A percentile compares a stretch with the other conserved stretches of the same genome.
Conservation (phyloP, 176 grass and related monocot genomes). For the Ampelocalamus luodianensis region DNA sequence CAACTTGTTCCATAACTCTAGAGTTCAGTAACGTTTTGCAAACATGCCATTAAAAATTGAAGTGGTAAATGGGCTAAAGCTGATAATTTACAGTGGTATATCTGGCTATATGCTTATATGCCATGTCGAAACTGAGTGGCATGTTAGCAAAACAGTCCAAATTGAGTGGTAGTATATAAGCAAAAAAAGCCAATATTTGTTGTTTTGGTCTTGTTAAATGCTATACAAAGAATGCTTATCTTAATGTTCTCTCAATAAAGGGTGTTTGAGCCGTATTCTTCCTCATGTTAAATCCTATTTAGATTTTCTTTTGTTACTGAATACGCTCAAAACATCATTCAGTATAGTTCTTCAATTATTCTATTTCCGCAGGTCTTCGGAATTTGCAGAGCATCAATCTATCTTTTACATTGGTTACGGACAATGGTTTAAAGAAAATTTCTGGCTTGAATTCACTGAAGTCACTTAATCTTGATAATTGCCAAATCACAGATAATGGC, state of each 20-base stretch:
- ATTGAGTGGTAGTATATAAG: neutral
- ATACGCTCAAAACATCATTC: neutral
- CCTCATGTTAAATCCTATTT: conserved; percentile 2
- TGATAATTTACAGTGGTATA: neutral
- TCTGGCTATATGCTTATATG: neutral
- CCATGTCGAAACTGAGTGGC: neutral
- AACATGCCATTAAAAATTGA: neutral
- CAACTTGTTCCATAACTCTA: neutral
- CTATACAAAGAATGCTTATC: neutral
- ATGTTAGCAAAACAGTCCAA: conserved; percentile 3
- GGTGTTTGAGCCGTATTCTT: neutral
- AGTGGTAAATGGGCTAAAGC: neutral
- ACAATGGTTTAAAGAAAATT: conserved; percentile 81
- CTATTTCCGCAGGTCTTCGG: conserved; percentile 56
- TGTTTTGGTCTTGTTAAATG: neutral
- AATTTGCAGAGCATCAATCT: conserved; percentile 86
- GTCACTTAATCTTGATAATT: conserved; percentile 91
- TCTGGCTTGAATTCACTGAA: conserved; percentile 68
- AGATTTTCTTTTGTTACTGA: neutral
- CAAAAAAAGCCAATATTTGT: neutral
- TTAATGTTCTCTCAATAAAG: conserved; percentile 14
- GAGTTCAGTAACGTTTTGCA: neutral
- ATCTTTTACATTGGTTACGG: conserved; percentile 83
- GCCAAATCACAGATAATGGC: conserved; percentile 84
- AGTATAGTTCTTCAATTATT: conserved; percentile 1